Evolutionary conservation across 177 flowering plant species (phyloP).

Genomic region (Telopea speciosissima): DNA sequence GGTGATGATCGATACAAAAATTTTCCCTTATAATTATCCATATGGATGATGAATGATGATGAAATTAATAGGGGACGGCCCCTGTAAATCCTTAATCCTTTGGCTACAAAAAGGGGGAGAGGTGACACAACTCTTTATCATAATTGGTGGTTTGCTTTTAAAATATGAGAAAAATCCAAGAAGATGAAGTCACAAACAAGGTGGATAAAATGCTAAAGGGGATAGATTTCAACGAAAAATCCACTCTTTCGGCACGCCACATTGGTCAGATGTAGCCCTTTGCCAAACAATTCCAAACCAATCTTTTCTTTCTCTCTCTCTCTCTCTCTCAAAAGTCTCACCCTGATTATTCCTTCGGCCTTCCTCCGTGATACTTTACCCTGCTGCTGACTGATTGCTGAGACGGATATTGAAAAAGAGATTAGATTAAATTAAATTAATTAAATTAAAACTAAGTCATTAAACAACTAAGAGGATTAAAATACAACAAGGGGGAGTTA

Average conservation of each 20-base stretch:
- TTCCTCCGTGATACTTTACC: background rate
- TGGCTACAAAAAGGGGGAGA: background rate
- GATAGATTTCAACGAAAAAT: background rate
- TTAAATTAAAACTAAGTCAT: no score
- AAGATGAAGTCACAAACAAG: background rate
- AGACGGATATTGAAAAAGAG: background rate
- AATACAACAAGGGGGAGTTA: no score
- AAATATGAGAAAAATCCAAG: background rate
- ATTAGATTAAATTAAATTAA: no score
- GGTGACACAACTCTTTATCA: no score
- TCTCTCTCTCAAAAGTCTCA: background rate
- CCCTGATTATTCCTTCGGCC: background rate
- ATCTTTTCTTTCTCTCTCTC: background rate
- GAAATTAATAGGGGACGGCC: conserved; percentile 18
- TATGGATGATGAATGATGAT: conserved; percentile 13
- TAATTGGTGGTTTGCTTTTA: background rate
- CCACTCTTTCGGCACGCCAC: conserved; percentile 20
- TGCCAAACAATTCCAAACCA: conserved; percentile 23
- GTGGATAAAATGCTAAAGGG: background rate
- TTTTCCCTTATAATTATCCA: background rate
- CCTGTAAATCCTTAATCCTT: conserved; percentile 6
- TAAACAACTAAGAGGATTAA: background rate
- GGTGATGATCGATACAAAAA: no score
- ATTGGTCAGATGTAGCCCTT: conserved; percentile 22
- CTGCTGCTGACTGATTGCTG: conserved; percentile 19